These are phyloP conservation scores for Lachnellula hyalina DNA, from an alignment of 2,329 filamentous ascomycete genomes.

Conservation along the genomic window DNA sequence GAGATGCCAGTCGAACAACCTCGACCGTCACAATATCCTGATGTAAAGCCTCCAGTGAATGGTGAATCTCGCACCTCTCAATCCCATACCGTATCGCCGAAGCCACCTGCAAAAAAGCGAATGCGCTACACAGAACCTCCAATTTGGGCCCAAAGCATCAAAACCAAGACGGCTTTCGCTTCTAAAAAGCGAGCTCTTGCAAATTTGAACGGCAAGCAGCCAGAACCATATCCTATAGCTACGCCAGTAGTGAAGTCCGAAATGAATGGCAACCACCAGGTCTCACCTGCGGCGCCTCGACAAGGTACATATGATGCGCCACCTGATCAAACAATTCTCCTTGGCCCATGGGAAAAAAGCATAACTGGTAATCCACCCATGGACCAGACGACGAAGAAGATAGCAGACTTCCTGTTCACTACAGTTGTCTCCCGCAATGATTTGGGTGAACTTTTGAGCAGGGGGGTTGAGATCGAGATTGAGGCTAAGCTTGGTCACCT, in stretches of 20 bases:
- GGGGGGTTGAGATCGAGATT: slow-evolving; percentile 76
- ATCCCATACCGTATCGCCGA: slow-evolving; percentile 19
- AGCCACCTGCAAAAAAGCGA: slow-evolving; percentile 42
- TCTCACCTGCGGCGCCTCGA: slow-evolving; percentile 11
- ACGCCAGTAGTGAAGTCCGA: slow-evolving; percentile 19
- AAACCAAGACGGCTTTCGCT: slow-evolving; percentile 6
- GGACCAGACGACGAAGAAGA: slow-evolving; percentile 66
- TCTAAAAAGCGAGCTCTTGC: slow-evolving; percentile 25
- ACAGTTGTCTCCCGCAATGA: slow-evolving; percentile 65
- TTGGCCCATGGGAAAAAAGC: slow-evolving; percentile 59
- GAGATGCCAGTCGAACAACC: slow-evolving; percentile 18
- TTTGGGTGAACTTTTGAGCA: slow-evolving; percentile 55
- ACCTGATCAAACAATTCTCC: slow-evolving; percentile 19
- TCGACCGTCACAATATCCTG: slow-evolving; percentile 12
- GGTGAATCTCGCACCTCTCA: slow-evolving; percentile 16
- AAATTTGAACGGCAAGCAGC: slow-evolving; percentile 26
- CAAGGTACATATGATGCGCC: background rate
- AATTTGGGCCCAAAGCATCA: slow-evolving; percentile 37
- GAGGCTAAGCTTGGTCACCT: slow-evolving; percentile 89
- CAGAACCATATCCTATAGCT: slow-evolving; percentile 7
- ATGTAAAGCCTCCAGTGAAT: slow-evolving; percentile 18
- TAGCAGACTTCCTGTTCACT: slow-evolving; percentile 78
- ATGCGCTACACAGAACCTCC: slow-evolving; percentile 47
- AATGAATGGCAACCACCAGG: slow-evolving; percentile 24
- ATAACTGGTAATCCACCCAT: slow-evolving; percentile 66